Base-by-base conservation (phyloP, 257 asterid species). In the Capsicum pubescens region DNA sequence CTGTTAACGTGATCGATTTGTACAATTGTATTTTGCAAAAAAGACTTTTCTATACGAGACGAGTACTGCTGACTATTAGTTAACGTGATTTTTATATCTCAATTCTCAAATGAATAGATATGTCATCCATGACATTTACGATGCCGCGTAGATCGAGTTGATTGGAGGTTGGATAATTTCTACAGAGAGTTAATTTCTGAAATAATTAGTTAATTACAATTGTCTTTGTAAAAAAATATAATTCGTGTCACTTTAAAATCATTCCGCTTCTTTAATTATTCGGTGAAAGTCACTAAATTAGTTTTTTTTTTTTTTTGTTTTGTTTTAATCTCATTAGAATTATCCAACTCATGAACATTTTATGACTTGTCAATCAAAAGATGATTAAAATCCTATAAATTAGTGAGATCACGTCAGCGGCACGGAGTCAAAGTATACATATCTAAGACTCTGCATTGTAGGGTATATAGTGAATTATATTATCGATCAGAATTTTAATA, bases 101-200 rank as follows among this genome's bases (percentile, higher is more conserved):
- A 64, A 64, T 11, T 26, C 17, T 26, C 44, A 64, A 64, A 26
- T 26, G 1, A 26, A 26, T 11, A 26, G 5, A 13, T 64, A 32
- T 64, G 44, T 64, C 70, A 64, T 64, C 70, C 70, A 26, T 64
- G 70, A 64, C 70, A 11, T 64, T 11, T 64, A 17, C 42, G 70
- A 64, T 64, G 70, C 70, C 70, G 44, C 44, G n/a, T 26, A 35
- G 44, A 26, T 26, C 32, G 32, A 26, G 32, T 26, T 26, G 32
- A 26, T 26, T 26, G 32, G 32, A 26, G 32, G 32, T 26, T 26
- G 32, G 32, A 26, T 26, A 26, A 26, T 26, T 26, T 26, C 32
- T 26, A 26, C 2, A 26, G 32, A 26, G 17, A 63, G 17, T 11
- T 26, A 14, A 64, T 26, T 26, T 64, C 16, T 64, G 4, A 11